Evolutionary conservation across 305 asterid genomes (phyloP).

Genomic region (Fraxinus angustifolia): DNA sequence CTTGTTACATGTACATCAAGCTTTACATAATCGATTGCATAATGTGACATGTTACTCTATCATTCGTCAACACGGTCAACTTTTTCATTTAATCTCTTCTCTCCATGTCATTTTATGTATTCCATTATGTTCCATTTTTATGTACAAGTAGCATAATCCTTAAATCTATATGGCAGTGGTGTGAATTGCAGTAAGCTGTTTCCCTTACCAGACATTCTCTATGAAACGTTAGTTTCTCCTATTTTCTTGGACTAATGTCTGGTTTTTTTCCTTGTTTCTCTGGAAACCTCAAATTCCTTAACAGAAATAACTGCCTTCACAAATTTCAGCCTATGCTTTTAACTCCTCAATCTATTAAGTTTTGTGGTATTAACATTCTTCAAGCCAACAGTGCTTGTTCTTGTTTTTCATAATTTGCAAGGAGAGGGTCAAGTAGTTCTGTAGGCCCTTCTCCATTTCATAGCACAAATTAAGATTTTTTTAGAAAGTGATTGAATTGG

Average conservation of each 20-base stretch:
- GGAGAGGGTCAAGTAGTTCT: slow-evolving; percentile 1
- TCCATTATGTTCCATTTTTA: not conserved
- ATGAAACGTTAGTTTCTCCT: not conserved
- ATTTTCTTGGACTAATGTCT: not conserved
- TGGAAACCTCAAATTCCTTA: not conserved
- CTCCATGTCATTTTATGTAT: not conserved
- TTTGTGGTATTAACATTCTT: not conserved
- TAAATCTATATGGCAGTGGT: not conserved
- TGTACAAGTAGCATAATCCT: not conserved
- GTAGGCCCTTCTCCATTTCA: slow-evolving; percentile 2
- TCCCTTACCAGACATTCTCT: not conserved
- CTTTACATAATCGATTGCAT: not conserved
- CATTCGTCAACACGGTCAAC: not conserved
- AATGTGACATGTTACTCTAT: not conserved
- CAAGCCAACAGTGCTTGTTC: not conserved
- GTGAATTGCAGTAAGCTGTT: not conserved
- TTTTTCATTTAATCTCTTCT: too few species aligned
- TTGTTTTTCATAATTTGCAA: not conserved
- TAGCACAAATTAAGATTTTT: not conserved
- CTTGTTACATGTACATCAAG: not conserved
- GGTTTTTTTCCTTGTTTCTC: not conserved
- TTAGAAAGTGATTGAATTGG: not conserved
- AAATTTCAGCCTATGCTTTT: not conserved
- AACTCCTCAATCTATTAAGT: not conserved
- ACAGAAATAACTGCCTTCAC: not conserved